phyloP scores from a whole-genome alignment of 2,329 filamentous ascomycete species.

The Celoporthe dispersa region DNA sequence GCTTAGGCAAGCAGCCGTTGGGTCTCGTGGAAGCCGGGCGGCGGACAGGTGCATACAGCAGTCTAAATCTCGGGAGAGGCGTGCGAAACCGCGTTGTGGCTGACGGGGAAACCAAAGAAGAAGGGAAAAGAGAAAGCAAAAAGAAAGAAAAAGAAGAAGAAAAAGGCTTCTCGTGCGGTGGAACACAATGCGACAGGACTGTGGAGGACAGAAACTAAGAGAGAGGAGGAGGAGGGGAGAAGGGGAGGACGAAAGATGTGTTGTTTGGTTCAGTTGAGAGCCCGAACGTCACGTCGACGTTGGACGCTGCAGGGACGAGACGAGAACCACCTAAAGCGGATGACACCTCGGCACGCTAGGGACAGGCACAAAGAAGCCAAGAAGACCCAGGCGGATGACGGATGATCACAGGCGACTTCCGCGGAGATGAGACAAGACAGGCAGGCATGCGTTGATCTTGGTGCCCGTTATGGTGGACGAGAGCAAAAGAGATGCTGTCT shows the following conservation, averaged over 20 bases:
- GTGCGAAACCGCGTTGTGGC: neutral
- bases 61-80: neutral
- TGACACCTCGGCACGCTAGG: neutral
- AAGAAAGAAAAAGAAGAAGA: neutral
- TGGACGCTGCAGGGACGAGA: slow-evolving; percentile 1
- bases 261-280: neutral
- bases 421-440: neutral
- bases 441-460: no score
- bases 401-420: neutral
- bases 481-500: neutral
- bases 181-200: no score
- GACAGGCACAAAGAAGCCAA: neutral
- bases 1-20: slow-evolving; percentile 3
- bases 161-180: no score
- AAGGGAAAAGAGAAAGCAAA: neutral
- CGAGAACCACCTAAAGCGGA: neutral
- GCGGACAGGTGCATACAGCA: neutral
- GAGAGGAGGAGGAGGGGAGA: neutral
- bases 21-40: neutral
- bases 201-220: neutral
- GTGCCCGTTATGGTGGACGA: neutral
- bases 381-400: neutral
- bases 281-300: slow-evolving; percentile 1
- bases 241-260: neutral
- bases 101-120: neutral